Evolutionary conservation across 2,329 filamentous ascomycete genomes (phyloP), one percentile per base, ranked within the genome.

Genomic region (Pseudogymnoascus sp.): DNA sequence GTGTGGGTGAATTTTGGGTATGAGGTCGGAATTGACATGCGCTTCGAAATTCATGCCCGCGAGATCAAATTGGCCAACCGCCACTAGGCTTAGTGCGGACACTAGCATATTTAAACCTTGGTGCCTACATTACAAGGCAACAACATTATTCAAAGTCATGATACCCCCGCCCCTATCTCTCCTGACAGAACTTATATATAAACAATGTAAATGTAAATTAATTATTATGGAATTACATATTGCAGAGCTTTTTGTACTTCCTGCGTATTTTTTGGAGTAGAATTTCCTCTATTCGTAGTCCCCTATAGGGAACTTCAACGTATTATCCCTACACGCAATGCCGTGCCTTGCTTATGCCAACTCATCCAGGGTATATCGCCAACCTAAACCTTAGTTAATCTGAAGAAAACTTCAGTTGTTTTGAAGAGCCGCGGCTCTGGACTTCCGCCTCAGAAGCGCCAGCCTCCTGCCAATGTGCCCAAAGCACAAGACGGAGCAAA

Each of bases 401-500:
- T 56, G 46, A 56, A 31, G 23, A 31, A 10, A 31, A 18, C 46
- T 10, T 56, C 28, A 34, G 46, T 56, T 56, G 46, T 56, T 56
- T 34, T 56, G 46, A 56, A 56, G 46, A 31, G 46, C 46, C 34
- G n/a, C 37, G 1, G 31, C 59, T 42, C 18, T 60, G 8, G 59
- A 60, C 59, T 42, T 60, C 5, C 59, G 34, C 18, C 74, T 89
- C 18, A 60, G 28, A 28, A 14, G 75, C n/a, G 88, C 87, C 67
- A 97, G 77, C 66, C 90, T 82, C 66, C 95, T 82, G 11, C 95
- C 95, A 72, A 99, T 91, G 73, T 96, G 97, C 10, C 95, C 95
- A 79, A 99, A 97, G 76, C 93, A 97, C 8, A 97, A 85, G 69
- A 91, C 92, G 71, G 91, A 96, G 76, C 95, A 97, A 74, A 97